phyloP scores from a whole-genome alignment of 768 basidiomycete species.

The Collybiopsis confluens region DNA sequence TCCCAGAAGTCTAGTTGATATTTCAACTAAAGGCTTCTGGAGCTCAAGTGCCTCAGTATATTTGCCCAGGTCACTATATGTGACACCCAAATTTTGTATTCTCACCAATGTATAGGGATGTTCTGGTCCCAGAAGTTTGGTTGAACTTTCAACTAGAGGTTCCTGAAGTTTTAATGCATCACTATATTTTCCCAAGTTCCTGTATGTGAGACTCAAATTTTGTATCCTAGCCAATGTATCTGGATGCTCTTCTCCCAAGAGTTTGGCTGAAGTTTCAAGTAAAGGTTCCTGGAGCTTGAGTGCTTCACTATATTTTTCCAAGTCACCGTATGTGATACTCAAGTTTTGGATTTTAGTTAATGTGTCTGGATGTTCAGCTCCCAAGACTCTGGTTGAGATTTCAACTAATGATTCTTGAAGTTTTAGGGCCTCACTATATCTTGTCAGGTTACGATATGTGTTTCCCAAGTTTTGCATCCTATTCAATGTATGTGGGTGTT shows the following conservation, averaged over 20 bases:
- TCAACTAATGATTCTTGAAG: conserved; percentile 2
- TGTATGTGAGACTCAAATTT: background rate
- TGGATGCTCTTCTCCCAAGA: conserved; percentile 6
- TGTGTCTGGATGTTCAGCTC: conserved; percentile 9
- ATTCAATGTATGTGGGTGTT: conserved; percentile 1
- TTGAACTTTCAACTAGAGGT: too few species aligned
- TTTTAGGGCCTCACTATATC: conserved; percentile 5
- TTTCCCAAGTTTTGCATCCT: conserved; percentile 4
- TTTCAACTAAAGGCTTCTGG: too few species aligned
- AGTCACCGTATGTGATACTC: background rate
- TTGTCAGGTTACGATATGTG: background rate
- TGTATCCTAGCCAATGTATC: background rate
- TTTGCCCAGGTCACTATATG: too few species aligned
- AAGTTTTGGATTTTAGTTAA: conserved; percentile 3
- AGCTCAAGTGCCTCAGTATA: too few species aligned
- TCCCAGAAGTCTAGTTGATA: too few species aligned
- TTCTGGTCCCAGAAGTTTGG: too few species aligned
- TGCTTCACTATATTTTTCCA: background rate
- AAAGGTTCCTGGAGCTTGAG: background rate
- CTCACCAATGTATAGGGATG: too few species aligned
- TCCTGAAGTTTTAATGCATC: too few species aligned
- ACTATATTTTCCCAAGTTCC: background rate
- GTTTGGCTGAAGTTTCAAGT: background rate
- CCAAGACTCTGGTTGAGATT: background rate
- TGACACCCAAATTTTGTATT: too few species aligned